A percentile compares a stretch with the other conserved stretches of the same genome.
Conservation (phyloP, 2,329 filamentous ascomycete genomes). For the Diplodia mutila region DNA sequence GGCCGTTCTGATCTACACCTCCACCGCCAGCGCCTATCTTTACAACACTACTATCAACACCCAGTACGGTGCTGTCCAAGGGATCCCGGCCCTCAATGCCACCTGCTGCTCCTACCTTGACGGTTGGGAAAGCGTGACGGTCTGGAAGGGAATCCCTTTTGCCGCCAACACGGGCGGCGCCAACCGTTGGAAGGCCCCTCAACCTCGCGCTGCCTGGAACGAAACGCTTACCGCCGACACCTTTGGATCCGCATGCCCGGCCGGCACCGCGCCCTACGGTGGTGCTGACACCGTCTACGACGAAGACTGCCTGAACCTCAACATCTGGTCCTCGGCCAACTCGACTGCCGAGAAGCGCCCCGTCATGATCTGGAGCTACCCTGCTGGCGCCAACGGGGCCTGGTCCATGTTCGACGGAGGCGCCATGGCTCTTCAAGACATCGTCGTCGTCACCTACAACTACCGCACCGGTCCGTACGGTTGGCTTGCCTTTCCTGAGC, state of each 20-base stretch:
- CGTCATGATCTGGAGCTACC: constrained; percentile 32
- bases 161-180: background rate
- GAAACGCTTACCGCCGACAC: constrained; percentile 6
- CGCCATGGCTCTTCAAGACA: constrained; percentile 18
- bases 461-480: constrained; percentile 31
- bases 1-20: background rate
- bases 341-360: constrained; percentile 34
- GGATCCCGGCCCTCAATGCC: background rate
- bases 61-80: constrained; percentile 2
- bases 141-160: constrained; percentile 3
- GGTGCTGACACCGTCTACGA: constrained; percentile 10
- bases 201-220: constrained; percentile 3
- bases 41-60: constrained; percentile 1
- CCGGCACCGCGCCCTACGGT: background rate
- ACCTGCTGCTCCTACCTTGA: constrained; percentile 10
- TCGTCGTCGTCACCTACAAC: constrained; percentile 31
- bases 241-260: constrained; percentile 4
- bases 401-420: constrained; percentile 9
- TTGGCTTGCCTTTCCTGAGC: constrained; percentile 30
- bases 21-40: background rate
- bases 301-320: constrained; percentile 42
- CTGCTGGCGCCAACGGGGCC: background rate
- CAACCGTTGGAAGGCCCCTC: constrained; percentile 14
- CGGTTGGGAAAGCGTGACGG: constrained; percentile 3
- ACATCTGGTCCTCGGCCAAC: constrained; percentile 39